Percentiles rank a stretch among this genome's conserved stretches.
Evolutionary conservation across 2,329 filamentous ascomycete species (phyloP).

Genomic region (Penicillium sp.): DNA sequence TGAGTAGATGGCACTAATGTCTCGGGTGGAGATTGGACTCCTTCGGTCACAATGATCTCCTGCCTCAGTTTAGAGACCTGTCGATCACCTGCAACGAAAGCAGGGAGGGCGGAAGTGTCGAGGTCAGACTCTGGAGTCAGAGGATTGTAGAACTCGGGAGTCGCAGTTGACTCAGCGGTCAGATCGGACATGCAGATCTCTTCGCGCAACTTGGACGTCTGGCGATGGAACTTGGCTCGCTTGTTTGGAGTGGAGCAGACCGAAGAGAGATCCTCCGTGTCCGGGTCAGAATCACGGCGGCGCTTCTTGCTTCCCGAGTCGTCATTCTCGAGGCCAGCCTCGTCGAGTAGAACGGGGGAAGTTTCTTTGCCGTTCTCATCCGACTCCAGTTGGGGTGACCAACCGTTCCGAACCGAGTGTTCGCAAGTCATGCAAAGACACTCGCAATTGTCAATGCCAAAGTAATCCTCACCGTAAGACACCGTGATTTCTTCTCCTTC

Average conservation of each 20-base stretch:
- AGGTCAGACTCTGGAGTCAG: constrained; percentile 17
- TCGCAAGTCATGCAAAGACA: constrained; percentile 93
- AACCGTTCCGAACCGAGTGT: constrained; percentile 75
- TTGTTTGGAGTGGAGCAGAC: constrained; percentile 40
- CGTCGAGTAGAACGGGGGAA: constrained; percentile 40
- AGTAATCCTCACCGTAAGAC: constrained; percentile 94
- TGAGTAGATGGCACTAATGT: constrained; percentile 15
- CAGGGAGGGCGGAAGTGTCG: constrained; percentile 14
- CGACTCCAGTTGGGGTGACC: constrained; percentile 63
- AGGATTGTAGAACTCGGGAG: constrained; percentile 20
- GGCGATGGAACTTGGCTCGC: constrained; percentile 41
- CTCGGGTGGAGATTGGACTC: constrained; percentile 11
- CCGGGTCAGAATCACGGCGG: constrained; percentile 35
- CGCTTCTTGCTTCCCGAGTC: constrained; percentile 37
- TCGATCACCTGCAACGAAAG: constrained; percentile 4
- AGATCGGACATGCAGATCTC: constrained; percentile 44
- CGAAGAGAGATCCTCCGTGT: constrained; percentile 34
- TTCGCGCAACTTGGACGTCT: constrained; percentile 45
- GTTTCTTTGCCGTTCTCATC: constrained; percentile 43
- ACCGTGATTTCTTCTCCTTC: constrained; percentile 95
- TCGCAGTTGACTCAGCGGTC: constrained; percentile 29
- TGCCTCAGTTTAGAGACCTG: constrained; percentile 24
- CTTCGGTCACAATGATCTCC: constrained; percentile 23
- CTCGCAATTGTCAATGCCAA: constrained; percentile 92
- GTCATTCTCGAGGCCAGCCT: constrained; percentile 28